These are phyloP conservation scores for Cardiospermum halicacabum DNA, from an alignment of 345 rosid genomes.

Conservation along the genomic window DNA sequence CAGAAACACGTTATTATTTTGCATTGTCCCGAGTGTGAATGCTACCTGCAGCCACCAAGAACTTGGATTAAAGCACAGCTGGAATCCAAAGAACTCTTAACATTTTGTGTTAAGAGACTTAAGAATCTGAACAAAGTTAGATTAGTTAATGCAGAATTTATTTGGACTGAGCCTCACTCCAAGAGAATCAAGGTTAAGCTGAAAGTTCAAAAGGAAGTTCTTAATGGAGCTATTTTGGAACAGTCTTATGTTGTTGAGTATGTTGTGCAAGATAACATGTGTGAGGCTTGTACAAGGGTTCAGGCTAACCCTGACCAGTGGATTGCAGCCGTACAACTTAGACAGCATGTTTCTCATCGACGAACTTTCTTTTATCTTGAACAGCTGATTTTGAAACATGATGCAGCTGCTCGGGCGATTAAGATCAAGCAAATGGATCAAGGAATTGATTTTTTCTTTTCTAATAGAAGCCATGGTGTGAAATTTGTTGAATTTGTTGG, in stretches of 20 bases:
- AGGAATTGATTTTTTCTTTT: conserved; percentile 17
- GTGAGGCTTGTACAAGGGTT: conserved; percentile 27
- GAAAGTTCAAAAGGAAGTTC: conserved; percentile 31
- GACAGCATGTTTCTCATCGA: conserved; percentile 16
- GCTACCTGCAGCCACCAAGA: conserved; percentile 15
- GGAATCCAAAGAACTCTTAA: conserved; percentile 17
- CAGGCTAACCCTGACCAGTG: conserved; percentile 19
- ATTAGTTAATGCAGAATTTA: conserved; percentile 8
- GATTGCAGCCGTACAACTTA: conserved; percentile 13
- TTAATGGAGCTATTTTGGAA: conserved; percentile 27
- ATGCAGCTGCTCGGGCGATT: conserved; percentile 14
- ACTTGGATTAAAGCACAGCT: conserved; percentile 18
- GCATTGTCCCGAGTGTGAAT: conserved; percentile 16
- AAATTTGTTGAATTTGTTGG: conserved; percentile 17
- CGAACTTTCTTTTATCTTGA: conserved; percentile 15
- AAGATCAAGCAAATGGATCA: conserved; percentile 14
- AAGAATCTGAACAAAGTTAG: conserved; percentile 13
- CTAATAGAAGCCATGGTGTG: conserved; percentile 14
- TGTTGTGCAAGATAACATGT: conserved; percentile 25
- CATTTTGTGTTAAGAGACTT: conserved; percentile 14
- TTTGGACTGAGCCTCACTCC: conserved; percentile 19
- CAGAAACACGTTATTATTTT: conserved; percentile 10
- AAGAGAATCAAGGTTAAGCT: conserved; percentile 24
- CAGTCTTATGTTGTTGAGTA: conserved; percentile 26
- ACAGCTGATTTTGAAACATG: conserved; percentile 16